A percentile compares a stretch with the other conserved stretches of the same genome.
These are phyloP conservation scores for Candida ortonii DNA, from an alignment of 805 yeast genomes.

Conservation along the genomic window DNA sequence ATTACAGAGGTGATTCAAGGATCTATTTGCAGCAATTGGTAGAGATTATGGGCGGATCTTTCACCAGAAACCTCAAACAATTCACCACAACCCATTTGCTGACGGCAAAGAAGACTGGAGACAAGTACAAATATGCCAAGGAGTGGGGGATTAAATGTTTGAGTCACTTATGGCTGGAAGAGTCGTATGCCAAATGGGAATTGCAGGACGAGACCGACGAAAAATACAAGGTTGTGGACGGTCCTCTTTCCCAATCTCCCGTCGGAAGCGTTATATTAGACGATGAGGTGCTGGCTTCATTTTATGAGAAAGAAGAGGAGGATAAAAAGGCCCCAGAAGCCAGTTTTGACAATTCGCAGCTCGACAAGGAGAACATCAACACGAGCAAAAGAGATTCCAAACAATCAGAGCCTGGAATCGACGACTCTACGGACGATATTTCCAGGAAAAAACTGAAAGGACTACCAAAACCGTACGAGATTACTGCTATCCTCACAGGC, in stretches of 20 bases:
- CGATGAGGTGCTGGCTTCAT: constrained; percentile 38
- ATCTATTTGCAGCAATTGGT: constrained; percentile 64
- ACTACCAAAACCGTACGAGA: constrained; percentile 33
- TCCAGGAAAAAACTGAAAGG: constrained; percentile 19
- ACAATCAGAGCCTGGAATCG: constrained; percentile 1
- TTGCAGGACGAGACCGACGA: constrained; percentile 43
- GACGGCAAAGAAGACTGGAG: constrained; percentile 65
- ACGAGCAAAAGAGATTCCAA: constrained; percentile 9
- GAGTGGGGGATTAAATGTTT: constrained; percentile 66
- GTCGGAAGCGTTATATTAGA: constrained; percentile 51
- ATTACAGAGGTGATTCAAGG: constrained; percentile 84
- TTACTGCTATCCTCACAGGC: constrained; percentile 61
- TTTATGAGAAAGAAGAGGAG: constrained; percentile 31
- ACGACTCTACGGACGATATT: constrained; percentile 9
- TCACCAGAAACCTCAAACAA: constrained; percentile 60
- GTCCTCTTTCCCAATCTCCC: constrained; percentile 45
- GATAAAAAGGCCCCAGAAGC: constrained; percentile 2
- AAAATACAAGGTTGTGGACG: constrained; percentile 43
- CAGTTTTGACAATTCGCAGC: constrained; percentile 3
- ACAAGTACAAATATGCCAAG: constrained; percentile 69
- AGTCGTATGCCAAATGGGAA: constrained; percentile 64
- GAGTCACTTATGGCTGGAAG: constrained; percentile 89
- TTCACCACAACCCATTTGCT: constrained; percentile 69
- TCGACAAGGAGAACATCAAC: constrained; percentile 6
- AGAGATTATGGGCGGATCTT: constrained; percentile 68